Evolutionary conservation across 306 rosid genomes (phyloP).

Genomic region (Corylus heterophylla): DNA sequence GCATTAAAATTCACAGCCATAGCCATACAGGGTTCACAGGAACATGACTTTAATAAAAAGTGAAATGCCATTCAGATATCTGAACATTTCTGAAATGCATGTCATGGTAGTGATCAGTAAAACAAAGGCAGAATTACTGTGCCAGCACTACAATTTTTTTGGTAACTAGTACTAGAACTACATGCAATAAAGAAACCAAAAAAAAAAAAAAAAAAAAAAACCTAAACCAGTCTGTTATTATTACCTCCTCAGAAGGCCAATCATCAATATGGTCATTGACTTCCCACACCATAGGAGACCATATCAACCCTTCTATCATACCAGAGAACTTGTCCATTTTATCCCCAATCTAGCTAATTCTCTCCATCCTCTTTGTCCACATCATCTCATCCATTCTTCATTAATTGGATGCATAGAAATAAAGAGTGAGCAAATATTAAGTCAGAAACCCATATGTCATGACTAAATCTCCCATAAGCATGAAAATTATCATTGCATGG

Average conservation of each 20-base stretch:
- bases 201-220: not conserved
- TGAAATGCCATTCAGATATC: not conserved
- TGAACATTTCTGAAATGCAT: not conserved
- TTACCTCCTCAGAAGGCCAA: constrained; percentile 95
- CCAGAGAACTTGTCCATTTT: constrained; percentile 78
- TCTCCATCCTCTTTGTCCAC: constrained; percentile 97
- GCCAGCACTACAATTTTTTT: not conserved
- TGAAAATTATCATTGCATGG: not conserved
- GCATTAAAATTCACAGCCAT: not conserved
- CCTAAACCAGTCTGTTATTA: constrained; percentile 19
- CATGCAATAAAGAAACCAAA: constrained; percentile 13
- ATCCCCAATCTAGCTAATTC: constrained; percentile 86
- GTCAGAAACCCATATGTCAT: constrained; percentile 11
- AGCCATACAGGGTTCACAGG: not conserved
- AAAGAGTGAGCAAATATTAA: constrained; percentile 20
- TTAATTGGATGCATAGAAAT: constrained; percentile 21
- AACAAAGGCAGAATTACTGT: constrained; percentile 7
- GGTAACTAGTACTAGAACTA: not conserved
- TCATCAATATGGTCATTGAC: constrained; percentile 47
- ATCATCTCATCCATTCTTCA: constrained; percentile 99
- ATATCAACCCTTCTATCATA: constrained; percentile 76
- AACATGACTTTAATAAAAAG: not conserved
- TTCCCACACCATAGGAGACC: constrained; percentile 67
- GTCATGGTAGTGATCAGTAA: constrained; percentile 3
- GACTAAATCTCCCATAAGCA: constrained; percentile 6